Evolutionary conservation across 768 basidiomycete species (phyloP).

Genomic region (Hericium rajendrae): DNA sequence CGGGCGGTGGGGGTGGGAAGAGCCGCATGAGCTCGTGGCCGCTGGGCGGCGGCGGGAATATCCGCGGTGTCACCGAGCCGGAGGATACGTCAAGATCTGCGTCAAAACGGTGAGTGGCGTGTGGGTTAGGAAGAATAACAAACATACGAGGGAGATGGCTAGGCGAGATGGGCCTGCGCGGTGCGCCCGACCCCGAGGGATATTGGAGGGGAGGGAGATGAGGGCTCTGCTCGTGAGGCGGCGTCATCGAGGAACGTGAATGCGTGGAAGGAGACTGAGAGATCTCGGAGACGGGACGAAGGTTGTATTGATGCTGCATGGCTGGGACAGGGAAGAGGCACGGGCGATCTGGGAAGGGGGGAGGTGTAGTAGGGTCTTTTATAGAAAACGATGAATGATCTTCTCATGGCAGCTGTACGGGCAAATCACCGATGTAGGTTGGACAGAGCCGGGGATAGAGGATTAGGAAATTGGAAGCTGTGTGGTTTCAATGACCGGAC

Average conservation of each 20-base stretch:
- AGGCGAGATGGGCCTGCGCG: slow-evolving; percentile 10
- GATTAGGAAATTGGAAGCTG: too few species aligned
- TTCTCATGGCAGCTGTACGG: too few species aligned
- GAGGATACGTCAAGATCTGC: slow-evolving; percentile 59
- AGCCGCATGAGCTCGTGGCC: slow-evolving; percentile 82
- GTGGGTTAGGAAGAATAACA: neutral
- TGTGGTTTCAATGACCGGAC: neutral
- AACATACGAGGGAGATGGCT: slow-evolving; percentile 12
- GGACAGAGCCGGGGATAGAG: too few species aligned
- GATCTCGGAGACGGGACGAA: slow-evolving; percentile 12
- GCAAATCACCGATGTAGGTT: too few species aligned
- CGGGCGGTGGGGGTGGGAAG: slow-evolving; percentile 65
- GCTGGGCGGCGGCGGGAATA: slow-evolving; percentile 67
- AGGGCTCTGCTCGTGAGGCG: neutral
- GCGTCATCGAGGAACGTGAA: too few species aligned
- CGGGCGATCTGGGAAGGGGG: neutral
- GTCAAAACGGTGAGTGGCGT: neutral
- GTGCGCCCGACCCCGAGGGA: slow-evolving; percentile 2
- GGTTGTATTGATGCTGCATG: slow-evolving; percentile 11
- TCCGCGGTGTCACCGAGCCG: slow-evolving; percentile 39
- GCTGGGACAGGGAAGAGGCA: neutral
- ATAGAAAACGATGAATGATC: neutral
- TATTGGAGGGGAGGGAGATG: slow-evolving; percentile 13
- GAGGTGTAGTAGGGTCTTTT: neutral
- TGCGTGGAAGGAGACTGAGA: slow-evolving; percentile 11